Conservation (phyloP, 129 eudicot species). For the Chrysanthemum seticuspe region DNA sequence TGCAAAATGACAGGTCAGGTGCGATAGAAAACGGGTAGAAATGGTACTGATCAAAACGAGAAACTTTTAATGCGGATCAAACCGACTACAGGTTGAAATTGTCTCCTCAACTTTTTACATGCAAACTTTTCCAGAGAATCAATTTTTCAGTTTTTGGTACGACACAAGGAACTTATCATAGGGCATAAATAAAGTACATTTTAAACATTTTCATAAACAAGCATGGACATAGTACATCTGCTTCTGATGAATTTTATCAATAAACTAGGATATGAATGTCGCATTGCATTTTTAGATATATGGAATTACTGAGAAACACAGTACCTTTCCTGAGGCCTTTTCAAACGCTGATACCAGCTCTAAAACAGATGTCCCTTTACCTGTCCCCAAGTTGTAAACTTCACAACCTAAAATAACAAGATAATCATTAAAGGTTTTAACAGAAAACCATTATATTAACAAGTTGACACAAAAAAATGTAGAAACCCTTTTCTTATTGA, state of each 20-base stretch:
- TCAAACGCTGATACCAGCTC: conserved; percentile 94
- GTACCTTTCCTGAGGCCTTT: conserved; percentile 93
- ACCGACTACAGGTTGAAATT: background rate
- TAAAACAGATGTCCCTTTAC: conserved; percentile 88
- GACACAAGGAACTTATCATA: background rate
- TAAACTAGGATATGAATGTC: background rate
- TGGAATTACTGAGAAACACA: background rate
- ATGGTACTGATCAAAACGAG: too few relatives aligned
- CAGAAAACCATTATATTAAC: background rate
- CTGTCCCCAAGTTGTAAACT: conserved; percentile 91
- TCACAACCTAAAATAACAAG: conserved; percentile 57
- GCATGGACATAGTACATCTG: too few relatives aligned
- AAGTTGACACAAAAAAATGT: background rate
- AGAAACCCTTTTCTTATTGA: background rate
- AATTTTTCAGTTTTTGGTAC: background rate
- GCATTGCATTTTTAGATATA: background rate
- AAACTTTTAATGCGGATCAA: too few relatives aligned
- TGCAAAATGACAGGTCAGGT: background rate
- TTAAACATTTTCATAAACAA: background rate
- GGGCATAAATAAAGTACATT: background rate
- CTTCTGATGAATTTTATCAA: background rate
- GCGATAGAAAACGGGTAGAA: too few relatives aligned
- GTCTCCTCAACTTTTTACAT: too few relatives aligned
- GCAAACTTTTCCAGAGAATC: too few relatives aligned
- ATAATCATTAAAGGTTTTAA: background rate